These are phyloP conservation scores for Nitzschia sp. DNA, from an alignment of 108 stramenopile species.

Conservation along the genomic window DNA sequence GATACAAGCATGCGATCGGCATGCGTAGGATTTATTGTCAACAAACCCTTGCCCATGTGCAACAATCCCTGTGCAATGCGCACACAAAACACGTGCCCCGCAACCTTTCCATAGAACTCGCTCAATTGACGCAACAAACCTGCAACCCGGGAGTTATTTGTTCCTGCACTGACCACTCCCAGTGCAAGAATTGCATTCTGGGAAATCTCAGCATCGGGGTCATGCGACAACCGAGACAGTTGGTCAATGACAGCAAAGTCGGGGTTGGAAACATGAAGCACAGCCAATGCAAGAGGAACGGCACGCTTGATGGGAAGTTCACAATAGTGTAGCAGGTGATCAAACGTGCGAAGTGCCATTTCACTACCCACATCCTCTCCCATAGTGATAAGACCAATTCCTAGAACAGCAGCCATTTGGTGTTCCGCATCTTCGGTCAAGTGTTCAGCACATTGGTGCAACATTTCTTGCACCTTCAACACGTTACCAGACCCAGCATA, in stretches of 20 bases:
- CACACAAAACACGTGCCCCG: slow-evolving; percentile 94
- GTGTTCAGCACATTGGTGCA: slow-evolving; percentile 97
- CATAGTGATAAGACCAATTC: slow-evolving; percentile 95
- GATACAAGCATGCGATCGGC: slow-evolving; percentile 93
- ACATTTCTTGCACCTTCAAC: slow-evolving; percentile 95
- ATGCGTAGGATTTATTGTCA: slow-evolving; percentile 94
- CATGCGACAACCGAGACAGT: slow-evolving; percentile 95
- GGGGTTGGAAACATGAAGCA: slow-evolving; percentile 92
- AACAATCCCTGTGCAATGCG: slow-evolving; percentile 98
- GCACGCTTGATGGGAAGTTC: slow-evolving; percentile 96
- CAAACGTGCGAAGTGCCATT: slow-evolving; percentile 96
- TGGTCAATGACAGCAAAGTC: slow-evolving; percentile 97
- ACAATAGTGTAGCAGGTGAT: slow-evolving; percentile 99
- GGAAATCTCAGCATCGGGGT: slow-evolving; percentile 92
- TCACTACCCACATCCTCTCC: slow-evolving; percentile 97
- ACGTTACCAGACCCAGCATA: slow-evolving; percentile 99
- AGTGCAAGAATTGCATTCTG: slow-evolving; percentile 94
- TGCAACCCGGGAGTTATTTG: slow-evolving; percentile 98
- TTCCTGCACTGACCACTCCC: slow-evolving; percentile 96
- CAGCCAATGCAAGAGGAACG: slow-evolving; percentile 94
- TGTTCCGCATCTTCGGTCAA: slow-evolving; percentile 91
- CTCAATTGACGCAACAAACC: slow-evolving; percentile 94
- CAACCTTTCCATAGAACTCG: slow-evolving; percentile 97
- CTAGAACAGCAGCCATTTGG: slow-evolving; percentile 93
- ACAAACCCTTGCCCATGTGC: slow-evolving; percentile 98